phyloP scores from a whole-genome alignment of 352 stramenopile genomes.

The Globisporangium spinosum region DNA sequence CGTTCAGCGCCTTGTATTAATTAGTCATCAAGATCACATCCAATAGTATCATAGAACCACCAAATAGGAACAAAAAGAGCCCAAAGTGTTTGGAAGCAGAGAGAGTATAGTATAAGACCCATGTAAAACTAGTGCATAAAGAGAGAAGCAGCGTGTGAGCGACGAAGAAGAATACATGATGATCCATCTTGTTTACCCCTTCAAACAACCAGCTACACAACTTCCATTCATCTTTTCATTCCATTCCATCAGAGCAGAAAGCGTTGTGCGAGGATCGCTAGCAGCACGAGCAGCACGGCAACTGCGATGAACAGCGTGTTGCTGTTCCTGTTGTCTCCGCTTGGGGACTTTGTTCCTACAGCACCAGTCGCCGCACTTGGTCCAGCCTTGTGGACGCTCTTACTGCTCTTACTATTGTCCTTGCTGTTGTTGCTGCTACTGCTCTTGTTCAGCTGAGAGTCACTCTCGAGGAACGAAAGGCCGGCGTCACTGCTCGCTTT shows the following conservation, averaged over 20 bases:
- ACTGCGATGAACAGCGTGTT: slow-evolving; percentile 31
- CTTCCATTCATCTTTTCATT: not conserved
- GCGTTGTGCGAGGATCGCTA: slow-evolving; percentile 23
- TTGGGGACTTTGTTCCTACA: slow-evolving; percentile 13
- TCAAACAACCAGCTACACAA: not conserved
- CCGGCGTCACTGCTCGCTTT: slow-evolving; percentile 1
- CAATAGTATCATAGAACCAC: slow-evolving; percentile 18
- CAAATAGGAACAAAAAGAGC: slow-evolving; percentile 14
- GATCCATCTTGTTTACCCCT: not conserved
- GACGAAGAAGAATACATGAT: slow-evolving; percentile 18
- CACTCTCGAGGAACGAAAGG: slow-evolving; percentile 17
- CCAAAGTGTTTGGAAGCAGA: slow-evolving; percentile 5
- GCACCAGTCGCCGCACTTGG: slow-evolving; percentile 13
- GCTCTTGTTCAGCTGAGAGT: slow-evolving; percentile 9
- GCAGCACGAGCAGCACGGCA: slow-evolving; percentile 31
- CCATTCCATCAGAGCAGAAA: not conserved
- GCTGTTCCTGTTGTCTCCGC: not conserved
- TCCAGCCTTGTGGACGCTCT: not conserved
- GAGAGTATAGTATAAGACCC: slow-evolving; percentile 27
- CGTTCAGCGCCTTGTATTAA: slow-evolving; percentile 78
- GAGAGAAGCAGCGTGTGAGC: not conserved
- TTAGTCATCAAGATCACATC: not conserved
- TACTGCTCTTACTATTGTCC: slow-evolving; percentile 13
- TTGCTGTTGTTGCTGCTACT: slow-evolving; percentile 10
- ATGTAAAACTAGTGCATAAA: slow-evolving; percentile 21